Conservation (phyloP, 192 early-diverging fungal genomes). For the Haplosporangium gracile region DNA sequence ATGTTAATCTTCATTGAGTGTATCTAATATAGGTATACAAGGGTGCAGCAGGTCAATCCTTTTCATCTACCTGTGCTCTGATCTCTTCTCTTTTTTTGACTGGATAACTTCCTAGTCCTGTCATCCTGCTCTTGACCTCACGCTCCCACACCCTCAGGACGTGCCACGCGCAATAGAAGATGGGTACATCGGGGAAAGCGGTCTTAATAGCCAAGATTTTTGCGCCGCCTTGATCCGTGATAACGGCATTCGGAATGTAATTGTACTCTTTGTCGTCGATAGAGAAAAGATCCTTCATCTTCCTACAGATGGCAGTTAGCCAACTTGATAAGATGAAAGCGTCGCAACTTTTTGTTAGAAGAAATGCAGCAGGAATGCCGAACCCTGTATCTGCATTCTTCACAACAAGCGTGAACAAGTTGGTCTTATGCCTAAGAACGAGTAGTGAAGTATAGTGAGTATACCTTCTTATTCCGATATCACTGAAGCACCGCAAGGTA, state of each 20-base stretch:
- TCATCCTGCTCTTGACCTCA: constrained; percentile 20
- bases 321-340: constrained; percentile 1
- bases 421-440: neutral
- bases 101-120: neutral
- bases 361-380: constrained; percentile 27
- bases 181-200: constrained; percentile 1
- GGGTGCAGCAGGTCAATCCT: too few relatives aligned
- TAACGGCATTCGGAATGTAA: constrained; percentile 7
- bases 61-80: neutral
- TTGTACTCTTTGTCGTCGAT: neutral
- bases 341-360: constrained; percentile 11
- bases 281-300: constrained; percentile 19
- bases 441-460: neutral
- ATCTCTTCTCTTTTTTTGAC: neutral
- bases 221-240: constrained; percentile 21
- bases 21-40: too few relatives aligned
- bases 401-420: constrained; percentile 19
- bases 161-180: too few relatives aligned
- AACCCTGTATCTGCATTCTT: constrained; percentile 30
- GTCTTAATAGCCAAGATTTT: constrained; percentile 11
- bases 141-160: constrained; percentile 12
- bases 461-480: neutral
- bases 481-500: neutral
- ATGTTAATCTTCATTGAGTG: neutral
- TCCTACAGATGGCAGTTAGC: constrained; percentile 3